Conservation (phyloP, 2,329 filamentous ascomycete species). For the Fusarium sp. region DNA sequence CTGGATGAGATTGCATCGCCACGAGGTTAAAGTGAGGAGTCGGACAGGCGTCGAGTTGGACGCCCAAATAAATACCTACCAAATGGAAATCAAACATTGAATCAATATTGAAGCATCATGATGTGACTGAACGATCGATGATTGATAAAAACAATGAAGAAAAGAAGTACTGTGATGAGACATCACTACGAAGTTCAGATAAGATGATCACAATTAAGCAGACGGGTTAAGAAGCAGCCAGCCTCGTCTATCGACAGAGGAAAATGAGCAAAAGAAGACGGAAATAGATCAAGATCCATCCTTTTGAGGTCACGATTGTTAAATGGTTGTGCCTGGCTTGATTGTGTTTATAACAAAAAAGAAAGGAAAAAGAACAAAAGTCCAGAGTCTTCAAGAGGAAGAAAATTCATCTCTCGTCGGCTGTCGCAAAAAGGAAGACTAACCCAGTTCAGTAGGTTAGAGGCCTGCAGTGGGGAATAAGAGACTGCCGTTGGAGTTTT, state of each 20-base stretch:
- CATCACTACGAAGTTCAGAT: constrained; percentile 14
- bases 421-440: constrained; percentile 23
- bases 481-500: constrained; percentile 12
- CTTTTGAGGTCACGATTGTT: constrained; percentile 5
- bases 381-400: not conserved
- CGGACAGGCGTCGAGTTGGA: constrained; percentile 73
- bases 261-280: constrained; percentile 2
- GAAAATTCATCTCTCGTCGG: constrained; percentile 33
- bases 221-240: constrained; percentile 5
- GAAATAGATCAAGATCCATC: not conserved
- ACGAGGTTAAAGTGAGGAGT: constrained; percentile 80
- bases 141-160: constrained; percentile 1
- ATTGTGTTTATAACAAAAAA: not conserved
- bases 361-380: constrained; percentile 7
- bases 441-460: constrained; percentile 27
- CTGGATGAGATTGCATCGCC: constrained; percentile 61
- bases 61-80: constrained; percentile 57
- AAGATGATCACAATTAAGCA: constrained; percentile 23
- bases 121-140: not conserved
- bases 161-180: constrained; percentile 15
- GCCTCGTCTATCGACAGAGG: constrained; percentile 11
- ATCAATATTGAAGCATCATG: constrained; percentile 20
- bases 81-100: constrained; percentile 51
- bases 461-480: constrained; percentile 9
- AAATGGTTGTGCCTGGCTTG: constrained; percentile 15